Base-by-base conservation (phyloP, 768 basidiomycete species). In the Termitomyces sp. region DNA sequence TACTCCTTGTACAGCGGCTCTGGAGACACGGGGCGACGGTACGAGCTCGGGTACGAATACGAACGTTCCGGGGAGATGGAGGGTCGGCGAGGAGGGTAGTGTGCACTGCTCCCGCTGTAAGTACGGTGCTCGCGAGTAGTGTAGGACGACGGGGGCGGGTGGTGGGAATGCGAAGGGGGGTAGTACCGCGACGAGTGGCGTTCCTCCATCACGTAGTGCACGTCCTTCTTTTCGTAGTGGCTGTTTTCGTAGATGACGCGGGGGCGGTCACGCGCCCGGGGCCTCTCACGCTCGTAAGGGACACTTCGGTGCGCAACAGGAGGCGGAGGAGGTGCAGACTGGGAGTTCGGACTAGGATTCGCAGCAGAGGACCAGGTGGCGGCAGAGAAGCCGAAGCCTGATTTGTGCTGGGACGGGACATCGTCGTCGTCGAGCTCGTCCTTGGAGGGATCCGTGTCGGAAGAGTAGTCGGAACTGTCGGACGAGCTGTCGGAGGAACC, bases 321-420 rank as follows among this genome's bases (percentile, higher is more conserved):
- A n/a, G n/a, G n/a, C n/a, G n/a, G n/a, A n/a, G 14, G 26, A 27
- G 43, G 47, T 6, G 46, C 27, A 7, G 27, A 16, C 14, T 22
- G 12, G 8, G 49, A 13, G 13, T 43, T 30, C 9, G 39, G 33
- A 22, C 16, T 12, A 5, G 53, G 40, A 2, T 24, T 20, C n/a
- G n/a, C n/a, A 1, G 36, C 20, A 8, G 44, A 48, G 26, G 44
- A 13, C 59, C 59, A 60, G 8, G 39, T 60, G 16, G 54, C 59
- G 4, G 49, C 59, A 39, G 59, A 60, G 13, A 60, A 52, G 12
- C 54, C 54, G 20, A 56, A 60, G 37, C 59, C 59, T 4, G 26
- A 9, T 26, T 40, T 46, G 30, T 2, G 48, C 22, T 43, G 37
- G 3, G 51, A 14, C 0, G 33, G 49, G 3, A 12, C 34, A 3